Evolutionary conservation across 352 stramenopile genomes (phyloP).

Genomic region (Phytophthora pini): DNA sequence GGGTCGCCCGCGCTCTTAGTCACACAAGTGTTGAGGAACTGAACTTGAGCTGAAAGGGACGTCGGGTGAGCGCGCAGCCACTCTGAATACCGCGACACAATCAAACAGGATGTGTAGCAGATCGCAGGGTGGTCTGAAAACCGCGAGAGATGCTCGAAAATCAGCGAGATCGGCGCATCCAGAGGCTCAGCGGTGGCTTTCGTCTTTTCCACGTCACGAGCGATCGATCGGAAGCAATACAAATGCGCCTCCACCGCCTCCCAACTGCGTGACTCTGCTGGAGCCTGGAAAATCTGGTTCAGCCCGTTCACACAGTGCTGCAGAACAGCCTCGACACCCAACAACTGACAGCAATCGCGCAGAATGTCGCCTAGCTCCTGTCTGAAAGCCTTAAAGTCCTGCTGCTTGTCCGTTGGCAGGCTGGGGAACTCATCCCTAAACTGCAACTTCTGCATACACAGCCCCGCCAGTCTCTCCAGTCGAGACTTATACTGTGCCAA

Average conservation of each 20-base stretch:
- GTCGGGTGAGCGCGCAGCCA: slow-evolving; percentile 66
- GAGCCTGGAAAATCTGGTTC: slow-evolving; percentile 68
- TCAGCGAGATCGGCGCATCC: slow-evolving; percentile 61
- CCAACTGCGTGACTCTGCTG: slow-evolving; percentile 57
- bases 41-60: slow-evolving; percentile 60
- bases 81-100: slow-evolving; percentile 82
- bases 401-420: slow-evolving; percentile 73
- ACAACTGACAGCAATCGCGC: slow-evolving; percentile 74
- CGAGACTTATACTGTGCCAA: slow-evolving; percentile 53
- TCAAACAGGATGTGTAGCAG: slow-evolving; percentile 86
- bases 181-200: slow-evolving; percentile 29
- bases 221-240: slow-evolving; percentile 87
- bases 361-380: slow-evolving; percentile 83
- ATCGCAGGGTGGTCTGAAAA: slow-evolving; percentile 82
- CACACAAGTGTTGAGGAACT: slow-evolving; percentile 79
- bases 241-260: slow-evolving; percentile 83
- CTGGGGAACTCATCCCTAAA: slow-evolving; percentile 73
- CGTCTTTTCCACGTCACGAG: slow-evolving; percentile 72
- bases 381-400: slow-evolving; percentile 87
- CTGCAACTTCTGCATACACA: slow-evolving; percentile 87
- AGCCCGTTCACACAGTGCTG: slow-evolving; percentile 82
- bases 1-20: slow-evolving; percentile 56
- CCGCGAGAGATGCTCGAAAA: slow-evolving; percentile 81
- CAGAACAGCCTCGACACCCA: slow-evolving; percentile 76
- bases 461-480: slow-evolving; percentile 62